Evolutionary conservation across 2,329 filamentous ascomycete species (phyloP), one percentile per base, ranked within the genome.

Genomic region (Aspergillus aculeatinus): DNA sequence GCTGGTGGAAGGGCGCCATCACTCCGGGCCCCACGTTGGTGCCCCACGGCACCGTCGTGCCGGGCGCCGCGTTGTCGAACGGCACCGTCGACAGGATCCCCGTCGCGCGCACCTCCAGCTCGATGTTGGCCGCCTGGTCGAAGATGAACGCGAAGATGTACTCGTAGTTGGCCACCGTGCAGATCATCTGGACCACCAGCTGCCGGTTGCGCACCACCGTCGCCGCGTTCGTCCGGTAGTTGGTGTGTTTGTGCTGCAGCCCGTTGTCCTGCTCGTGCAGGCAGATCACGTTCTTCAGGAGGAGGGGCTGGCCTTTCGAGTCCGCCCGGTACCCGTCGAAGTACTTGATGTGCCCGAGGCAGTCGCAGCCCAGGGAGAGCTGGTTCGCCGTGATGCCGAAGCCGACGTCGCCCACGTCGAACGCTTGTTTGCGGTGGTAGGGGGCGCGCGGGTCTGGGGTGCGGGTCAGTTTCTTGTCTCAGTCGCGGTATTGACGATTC

Each of bases 131-230:
- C 1, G 87, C 87, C 72, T 90, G 88, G 70, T 89, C 88, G 77
- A 91, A 89, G 57, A 87, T 84, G 73, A 87, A 90, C 0, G 87
- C 87, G 48, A 90, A 81, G 67, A 90, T 89, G 70, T 90, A 91
- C 70, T 90, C 88, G 74, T 90, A 90, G 76, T 90, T 90, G 11
- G 85, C 81, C 2, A 90, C 86, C 0, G 87, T 90, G 75, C 89
- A 88, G 72, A 90, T 90, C 68, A 84, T 85, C 70, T 90, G 88
- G 12, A 90, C 71, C 0, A 90, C 87, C 0, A 90, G 76, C 70
- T 90, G 86, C 33, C 88, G 81, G 65, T 84, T 86, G n/a, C 88
- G 83, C 12, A 84, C 83, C 0, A 89, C 81, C 0, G 85, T 87
- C 1, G 87, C 87, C 2, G 85, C 80, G 0, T 83, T 84, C 6